phyloP scores from a whole-genome alignment of 345 rosid species.

The Clarkia xantiana region DNA sequence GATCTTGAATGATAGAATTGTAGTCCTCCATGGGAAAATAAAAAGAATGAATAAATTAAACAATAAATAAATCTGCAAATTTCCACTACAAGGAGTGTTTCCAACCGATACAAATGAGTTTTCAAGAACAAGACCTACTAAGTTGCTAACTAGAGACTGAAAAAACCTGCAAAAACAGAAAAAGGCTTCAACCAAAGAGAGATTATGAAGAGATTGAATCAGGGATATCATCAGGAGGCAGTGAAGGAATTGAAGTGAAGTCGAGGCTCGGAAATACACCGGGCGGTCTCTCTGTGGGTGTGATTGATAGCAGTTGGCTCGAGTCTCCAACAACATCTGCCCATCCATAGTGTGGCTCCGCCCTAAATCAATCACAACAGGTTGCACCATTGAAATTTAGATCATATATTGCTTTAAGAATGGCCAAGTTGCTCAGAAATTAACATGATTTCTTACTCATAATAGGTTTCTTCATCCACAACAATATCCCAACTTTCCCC shows the following conservation, averaged over 20 bases:
- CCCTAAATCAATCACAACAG: conserved; percentile 26
- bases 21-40: no score
- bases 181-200: not conserved
- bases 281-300: conserved; percentile 73
- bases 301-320: conserved; percentile 61
- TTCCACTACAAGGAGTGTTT: no score
- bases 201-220: not conserved
- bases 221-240: conserved; percentile 14
- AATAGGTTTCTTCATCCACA: conserved; percentile 85
- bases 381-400: conserved; percentile 1
- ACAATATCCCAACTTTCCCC: conserved; percentile 97
- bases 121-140: not conserved
- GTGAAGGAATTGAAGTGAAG: conserved; percentile 44
- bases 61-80: no score
- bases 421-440: not conserved
- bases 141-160: not conserved
- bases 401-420: not conserved
- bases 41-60: no score
- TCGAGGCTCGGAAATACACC: conserved; percentile 69
- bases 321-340: conserved; percentile 92
- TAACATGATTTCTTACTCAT: conserved; percentile 45
- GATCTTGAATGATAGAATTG: no score
- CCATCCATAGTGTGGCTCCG: conserved; percentile 99
- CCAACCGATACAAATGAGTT: not conserved
- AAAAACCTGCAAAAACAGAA: not conserved